A percentile compares a stretch with the other conserved stretches of the same genome.
These are phyloP conservation scores for Jasminum sambac DNA, from an alignment of 257 asterid genomes.

Conservation along the genomic window DNA sequence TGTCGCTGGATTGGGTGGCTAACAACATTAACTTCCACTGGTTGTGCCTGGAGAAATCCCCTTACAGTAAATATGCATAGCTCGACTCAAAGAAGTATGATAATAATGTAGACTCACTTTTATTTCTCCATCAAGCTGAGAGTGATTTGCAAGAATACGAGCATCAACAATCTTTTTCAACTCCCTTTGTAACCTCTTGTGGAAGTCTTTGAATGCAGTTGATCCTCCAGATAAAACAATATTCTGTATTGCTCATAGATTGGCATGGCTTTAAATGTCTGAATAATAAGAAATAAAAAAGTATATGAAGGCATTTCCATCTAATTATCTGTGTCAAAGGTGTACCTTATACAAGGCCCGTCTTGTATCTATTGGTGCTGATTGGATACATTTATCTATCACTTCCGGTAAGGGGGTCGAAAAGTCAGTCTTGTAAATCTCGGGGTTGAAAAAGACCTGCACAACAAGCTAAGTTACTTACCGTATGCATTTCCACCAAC, in stretches of 20 bases:
- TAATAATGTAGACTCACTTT: slow-evolving; percentile 45
- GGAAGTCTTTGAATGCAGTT: slow-evolving; percentile 95
- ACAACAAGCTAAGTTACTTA: slow-evolving; percentile 24
- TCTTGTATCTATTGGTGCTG: slow-evolving; percentile 99
- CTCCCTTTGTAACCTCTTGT: slow-evolving; percentile 84
- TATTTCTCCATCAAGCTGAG: slow-evolving; percentile 60
- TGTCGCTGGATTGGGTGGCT: slow-evolving; percentile 92
- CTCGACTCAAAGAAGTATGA: neutral
- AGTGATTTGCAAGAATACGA: slow-evolving; percentile 69
- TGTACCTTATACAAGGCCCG: slow-evolving; percentile 83
- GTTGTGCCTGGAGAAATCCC: slow-evolving; percentile 59
- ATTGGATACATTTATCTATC: slow-evolving; percentile 90
- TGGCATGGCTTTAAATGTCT: slow-evolving; percentile 21
- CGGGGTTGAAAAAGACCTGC: slow-evolving; percentile 96
- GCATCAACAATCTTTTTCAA: slow-evolving; percentile 85
- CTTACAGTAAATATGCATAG: slow-evolving; percentile 22
- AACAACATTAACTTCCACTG: slow-evolving; percentile 90
- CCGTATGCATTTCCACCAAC: slow-evolving; percentile 17
- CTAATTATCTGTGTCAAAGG: slow-evolving; percentile 24
- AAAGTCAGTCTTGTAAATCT: slow-evolving; percentile 67
- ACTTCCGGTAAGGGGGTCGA: slow-evolving; percentile 84
- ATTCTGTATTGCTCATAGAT: slow-evolving; percentile 54
- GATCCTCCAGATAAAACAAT: slow-evolving; percentile 95
- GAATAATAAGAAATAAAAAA: slow-evolving; percentile 7
- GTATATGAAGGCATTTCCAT: slow-evolving; percentile 9